Evolutionary conservation across 1,284 basidiomycete genomes (phyloP), one percentile per base, ranked within the genome.

Genomic region (Rhodotorula sp.): DNA sequence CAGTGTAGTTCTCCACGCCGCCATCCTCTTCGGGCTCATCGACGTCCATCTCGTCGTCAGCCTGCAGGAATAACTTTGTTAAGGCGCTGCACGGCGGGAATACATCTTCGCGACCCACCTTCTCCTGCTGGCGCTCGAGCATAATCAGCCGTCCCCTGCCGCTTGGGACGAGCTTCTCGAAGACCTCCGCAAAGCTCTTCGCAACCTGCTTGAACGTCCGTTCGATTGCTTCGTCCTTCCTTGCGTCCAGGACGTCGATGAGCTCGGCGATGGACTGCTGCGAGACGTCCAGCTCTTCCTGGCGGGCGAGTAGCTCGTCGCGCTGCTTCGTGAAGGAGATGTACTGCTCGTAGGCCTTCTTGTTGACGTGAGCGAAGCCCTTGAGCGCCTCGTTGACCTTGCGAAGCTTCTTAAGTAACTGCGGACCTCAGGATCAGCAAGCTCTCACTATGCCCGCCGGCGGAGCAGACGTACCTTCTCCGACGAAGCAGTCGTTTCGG

Each of bases 311-410:
- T 11, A 98, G 86, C 75, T 94, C 90, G 79, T 98, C 94, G 4
- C 94, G 88, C 81, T 99, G 94, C 79, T 95, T 96, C 17, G 94
- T 97, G 80, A 99, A 99, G 79, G 91, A 94, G 81, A 87, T 92
- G 84, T 96, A 98, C 81, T 98, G 94, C 65, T 99, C 96, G 78
- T 97, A 95, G 1, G 95, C 96, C 81, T 98, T 98, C 84, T 99
- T 99, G 85, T 99, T 99, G 74, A 99, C 95, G 79, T 98, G 94
- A 0, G 92, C 90, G 77, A 94, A 99, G 81, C 94, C 94, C 81
- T 95, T 97, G 73, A 99, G 84, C 39, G 87, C 87, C 77, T 97
- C 94, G 77, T 97, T 94, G 73, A 94, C 89, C 32, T 86, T 85
- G 78, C 96, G 94, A 48, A 99, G 85, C 74, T 89, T 90, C 82